Evolutionary conservation across 2,329 filamentous ascomycete genomes (phyloP), one percentile per base, ranked within the genome.

Genomic region (Diaporthe amygdali): DNA sequence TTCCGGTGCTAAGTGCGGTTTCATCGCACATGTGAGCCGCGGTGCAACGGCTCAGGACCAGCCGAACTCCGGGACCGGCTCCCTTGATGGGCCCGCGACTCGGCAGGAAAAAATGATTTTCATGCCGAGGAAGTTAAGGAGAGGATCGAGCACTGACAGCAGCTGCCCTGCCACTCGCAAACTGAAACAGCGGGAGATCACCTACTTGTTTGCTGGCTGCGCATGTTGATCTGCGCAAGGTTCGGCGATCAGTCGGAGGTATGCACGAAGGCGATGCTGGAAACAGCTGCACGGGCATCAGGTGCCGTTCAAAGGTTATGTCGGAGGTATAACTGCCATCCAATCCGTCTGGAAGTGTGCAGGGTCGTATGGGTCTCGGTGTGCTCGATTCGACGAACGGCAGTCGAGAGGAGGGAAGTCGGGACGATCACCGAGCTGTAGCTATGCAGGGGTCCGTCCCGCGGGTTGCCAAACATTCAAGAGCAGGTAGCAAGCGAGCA

Each of bases 311-410:
- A 25, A 37, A 49, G 17, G 44, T n/a, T 37, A 30, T n/a, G 7
- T 64, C 27, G 59, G 44, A 37, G 59, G 9, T n/a, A 3, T 14
- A 37, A 37, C 14, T 49, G 59, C 41, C 59, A 64, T 64, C 59
- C 59, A 64, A 64, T 37, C 9, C 30, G 20, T 20, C 34, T 27
- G 59, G 59, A 20, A 30, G 5, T n/a, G 44, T 25, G 30, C 59
- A 47, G 44, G 41, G 59, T 49, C 30, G 59, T n/a, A 22, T 49
- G 17, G 41, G 59, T 64, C 59, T 47, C 59, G 17, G 44, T 32
- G 30, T 49, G 4, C 37, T 34, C 41, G 59, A 63, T 64, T 64
- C n/a, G 59, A 64, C 59, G 59, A 63, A 63, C 59, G 59, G 59
- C 41, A 63, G 59, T 47, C 59, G n/a, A 47, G 9, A 17, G 30